Conservation (phyloP, 768 basidiomycete genomes). For the Tulasnella sp. region DNA sequence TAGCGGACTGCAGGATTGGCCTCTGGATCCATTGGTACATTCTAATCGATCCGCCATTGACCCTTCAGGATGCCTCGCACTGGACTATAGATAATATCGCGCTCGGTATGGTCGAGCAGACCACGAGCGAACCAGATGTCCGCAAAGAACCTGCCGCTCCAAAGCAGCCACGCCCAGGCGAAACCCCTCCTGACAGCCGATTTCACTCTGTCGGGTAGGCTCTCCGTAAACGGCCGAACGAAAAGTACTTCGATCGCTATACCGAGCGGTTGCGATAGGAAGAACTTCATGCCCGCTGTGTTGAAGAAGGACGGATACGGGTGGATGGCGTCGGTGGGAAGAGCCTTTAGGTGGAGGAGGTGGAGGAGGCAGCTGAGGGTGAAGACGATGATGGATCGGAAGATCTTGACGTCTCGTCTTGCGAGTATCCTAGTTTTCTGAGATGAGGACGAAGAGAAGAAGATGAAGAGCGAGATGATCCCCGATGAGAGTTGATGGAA, state of each 20-base stretch:
- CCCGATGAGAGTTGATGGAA: constrained; percentile 10
- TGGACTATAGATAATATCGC: constrained; percentile 11
- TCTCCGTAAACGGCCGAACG: neutral
- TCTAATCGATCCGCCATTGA: neutral
- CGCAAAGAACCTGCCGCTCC: constrained; percentile 11
- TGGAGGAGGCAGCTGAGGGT: neutral
- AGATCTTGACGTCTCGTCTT: neutral
- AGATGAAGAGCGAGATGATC: neutral
- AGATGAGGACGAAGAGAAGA: too few species aligned
- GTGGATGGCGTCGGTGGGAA: neutral
- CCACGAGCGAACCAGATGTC: constrained; percentile 15
- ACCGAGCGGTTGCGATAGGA: constrained; percentile 16
- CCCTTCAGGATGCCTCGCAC: constrained; percentile 13
- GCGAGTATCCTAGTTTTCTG: neutral
- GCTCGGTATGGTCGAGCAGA: constrained; percentile 2
- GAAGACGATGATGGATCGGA: constrained; percentile 7
- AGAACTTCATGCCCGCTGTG: constrained; percentile 5
- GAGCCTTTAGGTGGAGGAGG: constrained; percentile 8
- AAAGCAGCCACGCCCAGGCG: constrained; percentile 17
- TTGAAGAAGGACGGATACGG: neutral
- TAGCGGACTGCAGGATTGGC: too few species aligned
- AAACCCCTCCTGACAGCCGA: constrained; percentile 1
- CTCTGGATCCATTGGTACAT: too few species aligned
- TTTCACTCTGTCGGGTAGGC: neutral
- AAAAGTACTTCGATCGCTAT: constrained; percentile 10